Evolutionary conservation across 768 basidiomycete species (phyloP), one percentile per base, ranked within the genome.

Genomic region (Panellus pusillus): DNA sequence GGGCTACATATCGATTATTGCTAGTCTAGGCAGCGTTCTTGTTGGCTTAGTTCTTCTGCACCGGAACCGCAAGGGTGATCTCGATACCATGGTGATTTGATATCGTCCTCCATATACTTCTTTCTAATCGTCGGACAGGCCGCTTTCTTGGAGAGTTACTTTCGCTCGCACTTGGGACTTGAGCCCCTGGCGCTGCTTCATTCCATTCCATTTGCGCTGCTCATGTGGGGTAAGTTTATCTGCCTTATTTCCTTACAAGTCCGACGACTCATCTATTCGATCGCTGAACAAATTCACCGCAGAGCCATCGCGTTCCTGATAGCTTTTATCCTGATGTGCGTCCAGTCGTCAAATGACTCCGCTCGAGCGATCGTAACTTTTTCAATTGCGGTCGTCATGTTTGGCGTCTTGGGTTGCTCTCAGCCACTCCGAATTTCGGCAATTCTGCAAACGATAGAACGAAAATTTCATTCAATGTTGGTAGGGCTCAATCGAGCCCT

Each of bases 181-280:
- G 75, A 78, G 55, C 70, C 59, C 3, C 66, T 78, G 3, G 74
- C 75, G 27, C 67, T 78, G 20, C 52, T 75, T 19, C 78, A 75
- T 46, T 73, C 73, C 44, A 50, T 78, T 11, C 77, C 77, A 0
- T 71, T 75, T 44, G 73, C 74, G 8, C 63, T 78, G 18, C 66
- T 78, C 44, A 68, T 79, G 69, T 78, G 78, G 77, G 69, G 76
- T 77, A 54, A 61, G 76, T 70, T 36, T 9, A 6, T 37, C 17
- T 47, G 14, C 11, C 37, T 15, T 14, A 9, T 49, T 48, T 43
- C 15, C 15, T n/a, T n/a, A n/a, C n/a, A n/a, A n/a, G 24, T 24
- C 24, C 24, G 24, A 24, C 24, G 24, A 24, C 6, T 24, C 24
- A 24, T 24, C 24, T 3, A 24, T 24, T 41, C n/a, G 35, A 37